Base-by-base conservation (phyloP, 176 grass and related monocot species). In the Carex littledalei region DNA sequence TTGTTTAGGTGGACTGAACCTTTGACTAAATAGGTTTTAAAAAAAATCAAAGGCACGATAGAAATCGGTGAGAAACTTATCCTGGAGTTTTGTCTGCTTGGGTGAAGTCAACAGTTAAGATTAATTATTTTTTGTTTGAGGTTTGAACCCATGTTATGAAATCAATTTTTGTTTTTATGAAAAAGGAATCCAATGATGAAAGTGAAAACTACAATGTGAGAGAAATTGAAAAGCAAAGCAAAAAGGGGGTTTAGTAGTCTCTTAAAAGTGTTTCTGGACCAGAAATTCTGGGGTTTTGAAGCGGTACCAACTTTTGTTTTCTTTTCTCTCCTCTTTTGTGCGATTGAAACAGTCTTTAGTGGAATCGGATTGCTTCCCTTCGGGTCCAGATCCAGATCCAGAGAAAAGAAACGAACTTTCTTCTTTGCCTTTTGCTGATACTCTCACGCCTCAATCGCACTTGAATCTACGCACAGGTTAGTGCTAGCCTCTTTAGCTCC, bases 271-370 rank as follows among this genome's bases (percentile, higher is more conserved):
- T 82, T 56, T 75, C 22, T 64, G 52, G 68, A n/a, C n/a, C n/a
- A n/a, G n/a, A n/a, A n/a, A n/a, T 56, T 75, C 22, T 64, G 52
- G 68, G 18, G 50, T 84, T 81, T 62, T 22, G 59, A 71, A 84
- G 8, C 8, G 49, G 43, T 74, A 11, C 70, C 43, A 52, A 74
- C 43, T 56, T 41, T 58, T 85, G 15, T 53, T 47, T 15, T 61
- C 8, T 26, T 60, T 54, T 81, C 20, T 55, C 61, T 55, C 52
- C 13, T 32, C 24, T 65, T 37, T 86, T 69, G 39, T 58, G 22
- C 18, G 17, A 57, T 82, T 68, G 47, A 52, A 29, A 86, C 66
- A 90, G 89, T 84, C 53, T 81, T 90, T 87, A 85, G 82, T 64
- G 3, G 76, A 71, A 80, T 43, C 21, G 73, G 55, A 86, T 59